Evolutionary conservation across 2,329 filamentous ascomycete species (phyloP).

Genomic region (Penicillium rolfsii): DNA sequence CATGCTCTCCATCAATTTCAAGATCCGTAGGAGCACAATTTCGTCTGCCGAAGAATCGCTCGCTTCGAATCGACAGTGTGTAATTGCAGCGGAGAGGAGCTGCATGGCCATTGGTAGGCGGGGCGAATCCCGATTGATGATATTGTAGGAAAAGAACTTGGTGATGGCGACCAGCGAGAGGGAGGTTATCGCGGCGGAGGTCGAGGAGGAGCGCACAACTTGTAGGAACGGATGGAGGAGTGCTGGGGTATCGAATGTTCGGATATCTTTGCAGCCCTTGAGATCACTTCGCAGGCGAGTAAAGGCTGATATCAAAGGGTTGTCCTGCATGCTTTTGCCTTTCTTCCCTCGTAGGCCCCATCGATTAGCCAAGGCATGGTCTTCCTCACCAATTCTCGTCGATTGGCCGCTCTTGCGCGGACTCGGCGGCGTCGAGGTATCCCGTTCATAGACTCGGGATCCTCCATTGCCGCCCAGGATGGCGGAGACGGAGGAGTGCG

Average conservation of each 20-base stretch:
- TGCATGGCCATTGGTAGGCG: slow-evolving; percentile 91
- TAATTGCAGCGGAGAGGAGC: slow-evolving; percentile 88
- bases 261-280: slow-evolving; percentile 86
- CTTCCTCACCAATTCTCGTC: slow-evolving; percentile 39
- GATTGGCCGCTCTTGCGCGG: slow-evolving; percentile 33
- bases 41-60: slow-evolving; percentile 94
- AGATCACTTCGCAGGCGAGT: slow-evolving; percentile 85
- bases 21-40: slow-evolving; percentile 88
- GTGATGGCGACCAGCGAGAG: slow-evolving; percentile 90
- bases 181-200: slow-evolving; percentile 93
- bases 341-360: slow-evolving; percentile 96
- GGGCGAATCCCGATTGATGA: slow-evolving; percentile 83
- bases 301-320: slow-evolving; percentile 93
- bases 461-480: slow-evolving; percentile 75
- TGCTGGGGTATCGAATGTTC: slow-evolving; percentile 82
- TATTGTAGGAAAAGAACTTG: slow-evolving; percentile 94
- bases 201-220: slow-evolving; percentile 94
- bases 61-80: slow-evolving; percentile 95
- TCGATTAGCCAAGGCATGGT: slow-evolving; percentile 68
- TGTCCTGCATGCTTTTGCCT: slow-evolving; percentile 96
- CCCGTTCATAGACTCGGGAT: slow-evolving; percentile 52
- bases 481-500: slow-evolving; percentile 92
- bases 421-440: slow-evolving; percentile 45
- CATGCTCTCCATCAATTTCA: slow-evolving; percentile 98
- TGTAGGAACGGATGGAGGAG: slow-evolving; percentile 93